phyloP scores from a whole-genome alignment of 2,329 filamentous ascomycete genomes.

The Fusarium nygamai region DNA sequence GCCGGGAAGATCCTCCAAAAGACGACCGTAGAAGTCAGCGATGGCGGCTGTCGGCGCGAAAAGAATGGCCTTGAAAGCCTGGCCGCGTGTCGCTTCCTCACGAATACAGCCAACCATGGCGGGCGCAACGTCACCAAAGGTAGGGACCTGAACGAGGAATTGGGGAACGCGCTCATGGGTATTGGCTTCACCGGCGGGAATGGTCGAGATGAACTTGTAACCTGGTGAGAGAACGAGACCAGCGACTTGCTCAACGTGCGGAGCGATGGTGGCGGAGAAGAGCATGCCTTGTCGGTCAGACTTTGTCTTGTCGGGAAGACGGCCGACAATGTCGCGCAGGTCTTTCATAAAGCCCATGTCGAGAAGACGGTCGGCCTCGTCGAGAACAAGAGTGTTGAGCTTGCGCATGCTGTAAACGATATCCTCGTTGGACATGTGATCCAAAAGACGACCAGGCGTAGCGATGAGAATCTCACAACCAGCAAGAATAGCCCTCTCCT shows the following conservation, averaged over 20 bases:
- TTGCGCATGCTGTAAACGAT: slow-evolving; percentile 72
- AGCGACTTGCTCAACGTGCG: slow-evolving; percentile 81
- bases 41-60: slow-evolving; percentile 74
- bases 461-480: slow-evolving; percentile 85
- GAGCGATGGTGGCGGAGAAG: slow-evolving; percentile 85
- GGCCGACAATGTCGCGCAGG: slow-evolving; percentile 78
- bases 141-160: slow-evolving; percentile 72
- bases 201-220: slow-evolving; percentile 86
- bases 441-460: slow-evolving; percentile 80
- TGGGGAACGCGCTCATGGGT: slow-evolving; percentile 83
- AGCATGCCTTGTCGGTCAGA: slow-evolving; percentile 77
- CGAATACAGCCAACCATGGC: slow-evolving; percentile 67
- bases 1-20: slow-evolving; percentile 54
- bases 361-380: slow-evolving; percentile 83
- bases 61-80: slow-evolving; percentile 83
- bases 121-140: slow-evolving; percentile 73
- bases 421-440: slow-evolving; percentile 80
- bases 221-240: slow-evolving; percentile 71
- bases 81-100: slow-evolving; percentile 53
- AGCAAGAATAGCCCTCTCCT: slow-evolving; percentile 74
- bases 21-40: slow-evolving; percentile 60
- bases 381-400: slow-evolving; percentile 82
- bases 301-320: slow-evolving; percentile 70
- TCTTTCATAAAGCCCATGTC: slow-evolving; percentile 87
- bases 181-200: slow-evolving; percentile 76